Base-by-base conservation (phyloP, 345 rosid genomes). In the Eucalyptus paniculata region DNA sequence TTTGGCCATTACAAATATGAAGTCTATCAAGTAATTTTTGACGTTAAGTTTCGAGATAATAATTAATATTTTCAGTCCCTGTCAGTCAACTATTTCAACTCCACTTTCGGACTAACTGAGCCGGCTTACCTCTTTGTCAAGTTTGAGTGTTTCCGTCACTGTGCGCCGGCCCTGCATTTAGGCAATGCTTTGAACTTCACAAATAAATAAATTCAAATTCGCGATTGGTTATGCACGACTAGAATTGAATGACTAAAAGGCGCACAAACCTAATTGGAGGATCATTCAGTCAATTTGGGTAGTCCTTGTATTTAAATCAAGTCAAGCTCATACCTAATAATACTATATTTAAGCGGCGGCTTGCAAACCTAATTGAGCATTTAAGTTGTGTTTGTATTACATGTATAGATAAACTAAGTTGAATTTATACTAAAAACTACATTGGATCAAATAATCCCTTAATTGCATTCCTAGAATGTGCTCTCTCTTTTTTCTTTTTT, bases 401-500 rank as follows among this genome's bases (percentile, higher is more conserved):
- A 30, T 28, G 72, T 6, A 14, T 7, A 6, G 17, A 30, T 7
- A 62, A 62, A 62, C 34, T 62, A 62, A 14, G 72, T n/a, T 8
- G 19, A 65, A 65, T n/a, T 65, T n/a, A 8, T 16, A 65, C 40
- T 7, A 4, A 16, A n/a, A n/a, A 65, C 19, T 65, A n/a, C 77
- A 65, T 62, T 3, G 18, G 3, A 14, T 62, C 72, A 30, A 13
- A 62, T 13, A 26, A 58, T 12, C 30, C n/a, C 69, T 60, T 12
- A 28, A 28, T 60, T 6, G 69, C 69, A 60, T 28, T 60, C 16
- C 69, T 28, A 60, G 69, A 12, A 60, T 12, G 69, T 28, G 32
- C 69, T 6, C 13, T 26, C 2, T 56, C 3, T 23, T 2, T 23
- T 0, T 9, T 1, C 1, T 2, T 4, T 21, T 19, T 51, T 2